Percentiles rank a stretch among this genome's conserved stretches.
These are phyloP conservation scores for Fusarium chuoi DNA, from an alignment of 2,329 filamentous ascomycete species.

Conservation along the genomic window DNA sequence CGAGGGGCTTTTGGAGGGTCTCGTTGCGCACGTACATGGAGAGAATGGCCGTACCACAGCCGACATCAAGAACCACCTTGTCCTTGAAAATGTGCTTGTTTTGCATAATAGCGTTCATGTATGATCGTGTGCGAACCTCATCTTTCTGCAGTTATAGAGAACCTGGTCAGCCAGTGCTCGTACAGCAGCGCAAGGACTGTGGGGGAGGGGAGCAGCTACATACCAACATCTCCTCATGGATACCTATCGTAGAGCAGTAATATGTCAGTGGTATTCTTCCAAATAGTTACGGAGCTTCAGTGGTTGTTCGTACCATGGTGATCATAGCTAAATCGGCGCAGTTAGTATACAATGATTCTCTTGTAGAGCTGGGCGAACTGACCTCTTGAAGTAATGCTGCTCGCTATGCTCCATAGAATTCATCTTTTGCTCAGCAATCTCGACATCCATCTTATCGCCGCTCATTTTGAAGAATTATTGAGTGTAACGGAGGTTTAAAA, in stretches of 20 bases:
- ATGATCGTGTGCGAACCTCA: conserved; percentile 94
- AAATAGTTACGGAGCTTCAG: not conserved
- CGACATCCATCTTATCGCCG: conserved; percentile 67
- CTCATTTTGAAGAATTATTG: conserved; percentile 52
- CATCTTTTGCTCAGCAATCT: conserved; percentile 70
- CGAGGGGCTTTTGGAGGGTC: conserved; percentile 15
- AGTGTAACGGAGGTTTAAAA: not conserved
- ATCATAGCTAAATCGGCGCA: conserved; percentile 77
- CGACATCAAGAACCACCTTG: conserved; percentile 91
- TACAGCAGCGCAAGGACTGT: conserved; percentile 17
- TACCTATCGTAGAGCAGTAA: conserved; percentile 68
- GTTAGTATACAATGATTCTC: conserved; percentile 49
- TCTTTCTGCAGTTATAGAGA: conserved; percentile 76
- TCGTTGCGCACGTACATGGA: conserved; percentile 79
- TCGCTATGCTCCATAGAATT: conserved; percentile 89
- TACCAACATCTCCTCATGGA: conserved; percentile 98
- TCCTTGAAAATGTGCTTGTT: conserved; percentile 93
- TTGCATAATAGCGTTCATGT: conserved; percentile 97
- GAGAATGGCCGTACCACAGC: conserved; percentile 96
- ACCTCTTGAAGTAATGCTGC: conserved; percentile 99
- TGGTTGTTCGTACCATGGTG: conserved; percentile 79
- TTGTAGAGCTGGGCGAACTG: conserved; percentile 32
- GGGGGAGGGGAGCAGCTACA: conserved; percentile 56
- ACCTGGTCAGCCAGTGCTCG: conserved; percentile 34
- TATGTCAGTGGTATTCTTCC: conserved; percentile 23